Conservation (phyloP, 345 rosid genomes). For the Noccaea bulbosa region DNA sequence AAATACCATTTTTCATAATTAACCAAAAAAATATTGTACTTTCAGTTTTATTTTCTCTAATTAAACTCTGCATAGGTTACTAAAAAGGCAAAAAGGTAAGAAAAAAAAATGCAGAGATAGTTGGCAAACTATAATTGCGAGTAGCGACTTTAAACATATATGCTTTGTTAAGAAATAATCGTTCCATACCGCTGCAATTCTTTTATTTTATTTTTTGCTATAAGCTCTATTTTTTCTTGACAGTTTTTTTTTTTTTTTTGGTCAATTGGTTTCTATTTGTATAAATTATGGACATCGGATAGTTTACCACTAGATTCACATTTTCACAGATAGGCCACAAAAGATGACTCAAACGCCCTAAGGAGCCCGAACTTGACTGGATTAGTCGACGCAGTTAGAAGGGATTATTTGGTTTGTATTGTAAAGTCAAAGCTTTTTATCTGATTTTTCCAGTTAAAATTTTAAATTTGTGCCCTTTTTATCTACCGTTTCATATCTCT, state of each 20-base stretch:
- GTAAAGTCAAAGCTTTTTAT: not conserved
- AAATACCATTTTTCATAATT: not conserved
- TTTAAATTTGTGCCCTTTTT: not conserved
- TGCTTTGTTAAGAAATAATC: constrained; percentile 18
- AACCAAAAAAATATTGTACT: not conserved
- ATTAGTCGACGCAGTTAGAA: not conserved
- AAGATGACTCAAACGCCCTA: constrained; percentile 24
- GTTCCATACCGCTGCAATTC: not conserved
- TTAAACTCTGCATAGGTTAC: constrained; percentile 27
- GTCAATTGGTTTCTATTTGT: constrained; percentile 15
- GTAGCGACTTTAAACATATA: constrained; percentile 35
- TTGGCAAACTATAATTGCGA: constrained; percentile 45
- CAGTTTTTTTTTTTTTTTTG: not conserved
- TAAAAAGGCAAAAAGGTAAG: constrained; percentile 23
- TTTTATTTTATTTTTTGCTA: not conserved
- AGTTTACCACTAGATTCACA: not conserved
- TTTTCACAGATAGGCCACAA: constrained; percentile 9
- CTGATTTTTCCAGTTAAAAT: no score
- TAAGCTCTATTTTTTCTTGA: not conserved
- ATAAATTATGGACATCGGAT: not conserved
- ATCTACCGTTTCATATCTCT: not conserved
- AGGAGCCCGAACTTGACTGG: not conserved
- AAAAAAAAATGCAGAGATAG: constrained; percentile 20
- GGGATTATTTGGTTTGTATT: not conserved
- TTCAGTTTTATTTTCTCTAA: constrained; percentile 2